Base-by-base conservation (phyloP, 176 grass and related monocot species). In the Oropetium thomaeum region DNA sequence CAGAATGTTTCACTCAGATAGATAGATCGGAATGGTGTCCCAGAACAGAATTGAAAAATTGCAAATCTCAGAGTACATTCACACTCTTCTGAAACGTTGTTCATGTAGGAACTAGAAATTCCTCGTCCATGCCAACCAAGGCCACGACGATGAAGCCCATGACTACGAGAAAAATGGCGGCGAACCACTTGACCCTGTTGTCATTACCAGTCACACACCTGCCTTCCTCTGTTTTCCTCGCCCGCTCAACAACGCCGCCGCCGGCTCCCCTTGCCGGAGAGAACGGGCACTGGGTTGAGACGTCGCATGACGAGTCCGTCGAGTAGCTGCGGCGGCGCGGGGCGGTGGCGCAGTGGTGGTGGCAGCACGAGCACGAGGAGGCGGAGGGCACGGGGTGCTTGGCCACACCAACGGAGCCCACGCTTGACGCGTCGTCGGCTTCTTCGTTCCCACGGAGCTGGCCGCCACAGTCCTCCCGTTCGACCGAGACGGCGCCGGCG, bases 91-190 rank as follows among this genome's bases (percentile, higher is more conserved):
- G 23, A 19, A 53, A 3, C 4, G n/a, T 0, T 7, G 20, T 13
- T 80, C 70, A 86, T 16, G 84, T 86, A 63, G 71, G 77, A 1
- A 81, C 84, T 13, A 70, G 54, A 43, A 81, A 81, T 16, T 81
- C 71, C 0, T 76, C 64, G 35, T 81, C 77, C 43, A 70, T 11
- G 54, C 34, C 4, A 1, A 75, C 70, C 4, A 49, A 14, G 32
- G 32, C 40, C 17, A 48, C 17, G 10, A 52, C 13, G 40, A 65
- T 8, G 47, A 17, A 43, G 16, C 51, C 75, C 39, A 79, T 7
- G 20, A 52, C 17, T 20, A 25, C 34, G 5, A 63, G 13, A 12
- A 14, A 62, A 68, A 86, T 28, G 43, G 54, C 41, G 26, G 53
- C 54, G 8, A 86, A 63, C 84, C 70, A 4, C 3, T 44, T 19